Conservation (phyloP, 2,329 filamentous ascomycete species). For the Neonectria hederae region DNA sequence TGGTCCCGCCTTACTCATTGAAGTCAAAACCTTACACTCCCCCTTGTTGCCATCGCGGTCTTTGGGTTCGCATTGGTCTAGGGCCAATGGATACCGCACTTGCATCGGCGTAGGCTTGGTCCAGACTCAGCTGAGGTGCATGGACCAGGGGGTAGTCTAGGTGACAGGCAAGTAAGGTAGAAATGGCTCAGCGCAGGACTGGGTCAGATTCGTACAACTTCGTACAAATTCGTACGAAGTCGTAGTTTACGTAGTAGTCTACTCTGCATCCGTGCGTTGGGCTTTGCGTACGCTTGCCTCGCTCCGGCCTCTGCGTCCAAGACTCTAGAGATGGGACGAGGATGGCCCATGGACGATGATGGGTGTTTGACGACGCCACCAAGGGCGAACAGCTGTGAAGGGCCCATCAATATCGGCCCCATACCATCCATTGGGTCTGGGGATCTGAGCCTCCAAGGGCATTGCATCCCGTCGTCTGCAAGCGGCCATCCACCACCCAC, state of each 20-base stretch:
- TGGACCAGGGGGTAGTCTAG: constrained; percentile 30
- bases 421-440: constrained; percentile 19
- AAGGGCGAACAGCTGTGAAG: neutral
- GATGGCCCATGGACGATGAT: neutral
- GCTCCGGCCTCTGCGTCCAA: constrained; percentile 13
- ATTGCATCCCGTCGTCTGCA: constrained; percentile 9
- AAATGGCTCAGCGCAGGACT: constrained; percentile 31
- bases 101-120: constrained; percentile 29
- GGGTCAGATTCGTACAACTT: neutral
- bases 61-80: constrained; percentile 27
- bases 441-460: constrained; percentile 15
- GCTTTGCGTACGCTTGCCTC: constrained; percentile 15
- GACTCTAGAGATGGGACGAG: constrained; percentile 1
- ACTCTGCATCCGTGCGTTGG: constrained; percentile 6
- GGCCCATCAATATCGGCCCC: constrained; percentile 14
- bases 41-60: constrained; percentile 20
- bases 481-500: constrained; percentile 3
- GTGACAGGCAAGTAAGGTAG: neutral
- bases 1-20: constrained; percentile 10
- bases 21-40: constrained; percentile 25
- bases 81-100: constrained; percentile 24
- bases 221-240: too few species aligned
- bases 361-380: constrained; percentile 10
- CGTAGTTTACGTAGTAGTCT: neutral
- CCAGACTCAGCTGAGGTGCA: constrained; percentile 43